phyloP scores from a whole-genome alignment of 2,329 filamentous ascomycete species.

The Alternaria sp. region DNA sequence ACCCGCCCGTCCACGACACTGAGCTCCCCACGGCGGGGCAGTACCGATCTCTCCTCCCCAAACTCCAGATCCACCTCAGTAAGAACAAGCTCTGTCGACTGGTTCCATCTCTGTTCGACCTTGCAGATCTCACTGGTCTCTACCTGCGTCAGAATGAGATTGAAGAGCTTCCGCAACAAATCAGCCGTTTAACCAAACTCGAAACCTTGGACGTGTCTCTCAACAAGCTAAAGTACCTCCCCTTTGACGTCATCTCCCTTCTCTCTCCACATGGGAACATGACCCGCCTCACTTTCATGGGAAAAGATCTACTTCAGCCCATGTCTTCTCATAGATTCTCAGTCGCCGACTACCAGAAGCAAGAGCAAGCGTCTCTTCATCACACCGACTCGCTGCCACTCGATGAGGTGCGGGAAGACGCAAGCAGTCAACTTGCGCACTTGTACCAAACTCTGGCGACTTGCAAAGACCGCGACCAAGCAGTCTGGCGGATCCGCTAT shows the following conservation, averaged over 20 bases:
- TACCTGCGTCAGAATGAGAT: constrained; percentile 37
- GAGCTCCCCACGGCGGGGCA: constrained; percentile 39
- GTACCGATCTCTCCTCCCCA: constrained; percentile 43
- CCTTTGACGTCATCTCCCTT: constrained; percentile 37
- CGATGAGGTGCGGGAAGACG: constrained; percentile 9
- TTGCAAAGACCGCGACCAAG: constrained; percentile 21
- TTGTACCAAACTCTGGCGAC: constrained; percentile 13
- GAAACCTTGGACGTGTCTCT: constrained; percentile 30
- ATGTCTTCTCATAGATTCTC: constrained; percentile 15
- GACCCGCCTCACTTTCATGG: constrained; percentile 20
- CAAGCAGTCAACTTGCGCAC: constrained; percentile 9
- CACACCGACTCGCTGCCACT: constrained; percentile 3
- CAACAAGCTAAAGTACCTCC: constrained; percentile 37
- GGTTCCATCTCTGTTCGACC: constrained; percentile 35
- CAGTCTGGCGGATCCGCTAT: constrained; percentile 27
- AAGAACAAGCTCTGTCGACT: constrained; percentile 33
- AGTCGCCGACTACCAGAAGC: not conserved
- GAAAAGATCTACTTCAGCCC: constrained; percentile 29
- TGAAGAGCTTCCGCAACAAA: constrained; percentile 38
- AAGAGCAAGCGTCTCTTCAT: not conserved
- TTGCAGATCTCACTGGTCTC: constrained; percentile 39
- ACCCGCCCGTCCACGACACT: constrained; percentile 32
- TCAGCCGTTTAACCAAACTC: constrained; percentile 33
- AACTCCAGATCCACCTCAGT: constrained; percentile 34
- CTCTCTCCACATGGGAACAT: constrained; percentile 27